Conservation (phyloP, 78 protist genomes). For the Dictyostelium brefeldianum region DNA sequence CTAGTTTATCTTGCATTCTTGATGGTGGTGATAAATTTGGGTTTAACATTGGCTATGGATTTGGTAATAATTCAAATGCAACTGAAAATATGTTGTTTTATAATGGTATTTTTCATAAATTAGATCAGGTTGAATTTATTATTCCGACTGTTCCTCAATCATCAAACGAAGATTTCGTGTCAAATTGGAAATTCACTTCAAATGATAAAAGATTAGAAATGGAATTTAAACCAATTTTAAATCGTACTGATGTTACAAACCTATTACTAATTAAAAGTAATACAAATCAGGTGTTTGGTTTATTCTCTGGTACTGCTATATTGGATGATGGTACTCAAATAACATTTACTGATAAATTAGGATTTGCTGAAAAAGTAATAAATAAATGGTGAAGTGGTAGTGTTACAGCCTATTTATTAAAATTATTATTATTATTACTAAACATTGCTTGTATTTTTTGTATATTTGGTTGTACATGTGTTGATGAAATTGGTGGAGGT, state of each 20-base stretch:
- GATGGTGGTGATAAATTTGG: constrained; percentile 17
- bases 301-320: neutral
- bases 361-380: constrained; percentile 24
- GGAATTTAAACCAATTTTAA: constrained; percentile 19
- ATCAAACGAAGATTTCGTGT: neutral
- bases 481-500: neutral
- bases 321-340: neutral
- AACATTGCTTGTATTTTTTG: neutral
- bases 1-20: neutral
- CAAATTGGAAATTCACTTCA: neutral
- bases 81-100: constrained; percentile 7
- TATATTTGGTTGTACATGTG: neutral
- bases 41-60: constrained; percentile 29
- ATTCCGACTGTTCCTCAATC: neutral
- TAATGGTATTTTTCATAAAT: constrained; percentile 22
- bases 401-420: too few relatives aligned
- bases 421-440: neutral
- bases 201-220: constrained; percentile 18
- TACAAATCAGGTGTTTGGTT: constrained; percentile 8
- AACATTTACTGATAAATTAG: neutral
- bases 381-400: constrained; percentile 16
- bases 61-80: neutral
- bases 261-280: neutral
- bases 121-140: neutral
- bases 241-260: neutral